Percentiles rank a stretch among this genome's conserved stretches.
Evolutionary conservation across 2,329 filamentous ascomycete genomes (phyloP).

Genomic region (Claviceps purpurea): DNA sequence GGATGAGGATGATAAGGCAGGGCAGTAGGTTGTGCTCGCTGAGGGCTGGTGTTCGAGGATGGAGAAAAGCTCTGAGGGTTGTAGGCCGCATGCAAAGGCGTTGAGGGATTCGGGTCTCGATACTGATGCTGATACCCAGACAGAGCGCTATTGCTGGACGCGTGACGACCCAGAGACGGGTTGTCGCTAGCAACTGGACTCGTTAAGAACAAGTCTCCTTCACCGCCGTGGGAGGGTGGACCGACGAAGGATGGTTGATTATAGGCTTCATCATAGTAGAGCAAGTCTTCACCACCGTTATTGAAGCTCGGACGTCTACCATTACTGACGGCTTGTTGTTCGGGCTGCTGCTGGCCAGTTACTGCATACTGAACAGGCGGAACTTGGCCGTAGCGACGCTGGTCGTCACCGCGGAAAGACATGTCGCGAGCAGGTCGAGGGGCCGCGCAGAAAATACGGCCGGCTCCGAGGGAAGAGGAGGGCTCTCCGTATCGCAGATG

Average conservation of each 20-base stretch:
- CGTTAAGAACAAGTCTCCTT: slow-evolving; percentile 53
- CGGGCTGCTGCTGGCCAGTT: slow-evolving; percentile 19
- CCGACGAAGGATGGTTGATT: slow-evolving; percentile 4
- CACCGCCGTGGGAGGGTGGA: slow-evolving; percentile 10
- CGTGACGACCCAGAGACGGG: slow-evolving; percentile 18
- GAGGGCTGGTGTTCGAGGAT: slow-evolving; percentile 13
- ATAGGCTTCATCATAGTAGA: slow-evolving; percentile 31
- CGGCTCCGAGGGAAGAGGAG: background rate
- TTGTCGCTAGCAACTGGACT: slow-evolving; percentile 23
- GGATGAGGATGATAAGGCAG: slow-evolving; percentile 35
- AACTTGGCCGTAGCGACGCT: slow-evolving; percentile 52
- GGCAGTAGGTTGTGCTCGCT: slow-evolving; percentile 37
- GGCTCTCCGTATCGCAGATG: background rate
- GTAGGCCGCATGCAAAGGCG: slow-evolving; percentile 39
- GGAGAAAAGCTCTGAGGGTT: slow-evolving; percentile 55
- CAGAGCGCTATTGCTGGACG: slow-evolving; percentile 32
- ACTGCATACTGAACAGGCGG: slow-evolving; percentile 52
- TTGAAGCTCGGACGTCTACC: slow-evolving; percentile 58
- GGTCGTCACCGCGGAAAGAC: slow-evolving; percentile 51
- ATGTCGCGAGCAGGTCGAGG: slow-evolving; percentile 22
- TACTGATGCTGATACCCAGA: slow-evolving; percentile 40
- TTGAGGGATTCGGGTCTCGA: slow-evolving; percentile 31
- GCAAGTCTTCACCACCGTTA: slow-evolving; percentile 53
- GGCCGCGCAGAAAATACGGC: slow-evolving; percentile 2
- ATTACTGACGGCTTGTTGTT: slow-evolving; percentile 13